Conservation (phyloP, 2,329 filamentous ascomycete species). For the Blastomyces percursus region DNA sequence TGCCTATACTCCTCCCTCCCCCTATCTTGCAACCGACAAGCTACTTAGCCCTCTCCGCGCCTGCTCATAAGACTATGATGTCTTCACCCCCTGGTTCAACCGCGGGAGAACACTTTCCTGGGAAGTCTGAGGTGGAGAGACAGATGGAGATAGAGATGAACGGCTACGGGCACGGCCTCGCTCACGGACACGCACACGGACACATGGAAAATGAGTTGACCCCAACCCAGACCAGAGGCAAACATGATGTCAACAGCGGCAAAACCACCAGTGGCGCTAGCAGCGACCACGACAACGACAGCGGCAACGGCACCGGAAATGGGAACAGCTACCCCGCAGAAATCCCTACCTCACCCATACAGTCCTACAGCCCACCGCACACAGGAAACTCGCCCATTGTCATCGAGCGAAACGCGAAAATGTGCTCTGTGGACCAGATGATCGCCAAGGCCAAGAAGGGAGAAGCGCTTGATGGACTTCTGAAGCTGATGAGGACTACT, state of each 20-base stretch:
- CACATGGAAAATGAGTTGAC: constrained; percentile 4
- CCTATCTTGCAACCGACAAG: constrained; percentile 11
- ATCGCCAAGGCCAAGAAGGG: constrained; percentile 23
- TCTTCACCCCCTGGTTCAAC: constrained; percentile 16
- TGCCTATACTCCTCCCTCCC: constrained; percentile 13
- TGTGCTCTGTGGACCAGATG: constrained; percentile 14
- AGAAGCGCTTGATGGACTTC: constrained; percentile 30
- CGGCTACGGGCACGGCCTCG: background rate
- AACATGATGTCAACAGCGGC: background rate
- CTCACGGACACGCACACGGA: background rate
- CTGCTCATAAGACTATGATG: constrained; percentile 9
- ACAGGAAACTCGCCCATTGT: constrained; percentile 18
- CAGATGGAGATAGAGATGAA: background rate
- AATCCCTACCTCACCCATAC: constrained; percentile 22
- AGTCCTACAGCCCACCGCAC: constrained; percentile 27
- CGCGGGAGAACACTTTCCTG: constrained; percentile 12
- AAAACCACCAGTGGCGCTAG: background rate
- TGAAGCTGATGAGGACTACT: constrained; percentile 31
- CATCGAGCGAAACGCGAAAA: constrained; percentile 12
- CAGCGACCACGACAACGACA: background rate
- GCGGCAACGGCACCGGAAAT: background rate
- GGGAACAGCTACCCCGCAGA: background rate
- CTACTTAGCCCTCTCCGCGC: constrained; percentile 8
- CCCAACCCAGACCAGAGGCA: constrained; percentile 15
- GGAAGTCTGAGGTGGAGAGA: constrained; percentile 11